A percentile compares a stretch with the other conserved stretches of the same genome.
Conservation (phyloP, 768 basidiomycete species). For the Coprinopsis strossmayeri region DNA sequence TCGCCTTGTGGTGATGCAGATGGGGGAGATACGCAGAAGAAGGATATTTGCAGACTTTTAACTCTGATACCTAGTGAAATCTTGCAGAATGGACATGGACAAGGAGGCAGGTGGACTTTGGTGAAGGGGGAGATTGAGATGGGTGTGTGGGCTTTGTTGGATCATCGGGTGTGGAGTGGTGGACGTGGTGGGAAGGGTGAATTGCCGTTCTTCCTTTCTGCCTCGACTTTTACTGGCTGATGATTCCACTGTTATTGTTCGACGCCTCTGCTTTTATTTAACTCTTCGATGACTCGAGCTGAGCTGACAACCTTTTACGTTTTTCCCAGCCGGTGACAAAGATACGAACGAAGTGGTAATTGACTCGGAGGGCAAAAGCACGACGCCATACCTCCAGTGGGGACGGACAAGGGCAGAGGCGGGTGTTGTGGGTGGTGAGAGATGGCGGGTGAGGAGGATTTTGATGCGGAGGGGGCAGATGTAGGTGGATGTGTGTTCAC, state of each 20-base stretch:
- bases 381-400: slow-evolving; percentile 68
- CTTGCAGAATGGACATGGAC: slow-evolving; percentile 34
- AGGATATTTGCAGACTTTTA: slow-evolving; percentile 55
- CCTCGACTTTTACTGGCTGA: no score
- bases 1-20: no score
- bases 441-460: slow-evolving; percentile 72
- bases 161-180: slow-evolving; percentile 38
- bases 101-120: slow-evolving; percentile 28
- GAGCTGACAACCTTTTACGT: no score
- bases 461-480: slow-evolving; percentile 79
- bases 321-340: no score
- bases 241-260: no score
- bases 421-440: slow-evolving; percentile 54
- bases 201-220: no score
- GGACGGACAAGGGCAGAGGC: slow-evolving; percentile 50
- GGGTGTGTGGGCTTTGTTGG: slow-evolving; percentile 83
- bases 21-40: background rate
- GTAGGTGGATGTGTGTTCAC: no score
- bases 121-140: slow-evolving; percentile 88
- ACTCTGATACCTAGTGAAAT: slow-evolving; percentile 59
- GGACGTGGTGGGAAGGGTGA: no score
- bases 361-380: slow-evolving; percentile 46
- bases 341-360: slow-evolving; percentile 26
- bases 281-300: no score
- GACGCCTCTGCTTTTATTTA: no score